These are phyloP conservation scores for Leccinum uliginosum DNA, from an alignment of 768 basidiomycete species.

Conservation along the genomic window DNA sequence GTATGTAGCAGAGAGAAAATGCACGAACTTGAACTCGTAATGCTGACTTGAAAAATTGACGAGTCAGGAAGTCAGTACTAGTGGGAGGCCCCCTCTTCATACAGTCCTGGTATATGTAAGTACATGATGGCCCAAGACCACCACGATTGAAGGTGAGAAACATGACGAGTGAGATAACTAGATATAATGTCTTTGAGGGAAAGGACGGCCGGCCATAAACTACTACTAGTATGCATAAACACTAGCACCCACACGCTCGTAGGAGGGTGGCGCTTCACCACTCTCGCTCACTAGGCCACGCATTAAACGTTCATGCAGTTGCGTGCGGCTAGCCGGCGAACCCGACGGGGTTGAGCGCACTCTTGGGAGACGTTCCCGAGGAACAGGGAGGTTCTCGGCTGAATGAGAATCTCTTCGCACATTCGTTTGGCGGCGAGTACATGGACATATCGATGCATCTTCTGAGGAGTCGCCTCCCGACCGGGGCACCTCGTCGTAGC, in stretches of 20 bases:
- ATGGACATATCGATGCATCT: conserved; percentile 38
- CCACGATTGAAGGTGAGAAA: not conserved
- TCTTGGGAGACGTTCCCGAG: conserved; percentile 33
- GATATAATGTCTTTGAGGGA: not conserved
- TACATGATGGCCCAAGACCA: too few species aligned
- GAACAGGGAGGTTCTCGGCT: not conserved
- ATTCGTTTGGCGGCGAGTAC: conserved; percentile 22
- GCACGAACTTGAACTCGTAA: too few species aligned
- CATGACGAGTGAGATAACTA: not conserved
- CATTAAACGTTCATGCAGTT: conserved; percentile 73
- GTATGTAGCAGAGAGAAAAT: not conserved
- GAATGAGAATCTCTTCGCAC: not conserved
- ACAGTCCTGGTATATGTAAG: too few species aligned
- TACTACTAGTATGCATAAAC: not conserved
- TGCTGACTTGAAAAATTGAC: too few species aligned
- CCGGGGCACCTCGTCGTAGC: conserved; percentile 47
- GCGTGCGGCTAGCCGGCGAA: conserved; percentile 38
- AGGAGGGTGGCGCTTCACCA: conserved; percentile 76
- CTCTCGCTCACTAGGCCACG: conserved; percentile 76
- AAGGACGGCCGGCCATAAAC: too few species aligned
- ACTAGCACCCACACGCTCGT: conserved; percentile 4
- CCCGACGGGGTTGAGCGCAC: conserved; percentile 31
- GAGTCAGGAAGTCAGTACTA: too few species aligned
- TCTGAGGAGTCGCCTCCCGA: conserved; percentile 6
- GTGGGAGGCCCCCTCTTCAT: too few species aligned